Evolutionary conservation across 345 rosid genomes (phyloP), one percentile per base, ranked within the genome.

Genomic region (Sisymbrium altissimum): DNA sequence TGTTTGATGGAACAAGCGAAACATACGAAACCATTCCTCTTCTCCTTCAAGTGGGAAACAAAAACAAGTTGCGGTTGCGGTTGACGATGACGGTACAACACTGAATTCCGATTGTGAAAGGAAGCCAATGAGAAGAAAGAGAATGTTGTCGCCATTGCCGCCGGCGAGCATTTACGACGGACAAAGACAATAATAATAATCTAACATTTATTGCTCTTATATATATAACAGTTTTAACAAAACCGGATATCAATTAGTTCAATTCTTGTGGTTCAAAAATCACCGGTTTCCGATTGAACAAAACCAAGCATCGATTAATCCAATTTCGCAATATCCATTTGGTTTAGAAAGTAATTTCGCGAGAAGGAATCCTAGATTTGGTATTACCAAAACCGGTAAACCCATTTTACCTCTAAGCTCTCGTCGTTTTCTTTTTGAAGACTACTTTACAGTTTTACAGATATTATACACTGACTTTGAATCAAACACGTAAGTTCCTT

Each of bases 401-500:
- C n/a, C n/a, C n/a, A n/a, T n/a, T n/a, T n/a, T n/a, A 48, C 66
- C 29, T 4, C 76, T 64, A 70, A 56, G 60, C 54, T 56, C n/a
- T 62, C 6, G 27, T 49, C 52, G 35, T 30, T 30, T 50, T 45
- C 56, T 17, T 15, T 63, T 41, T 52, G 29, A 18, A 63, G 68
- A 84, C 91, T 86, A 58, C 79, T 84, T 85, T 86, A 84, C 81
- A 86, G 73, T 86, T 88, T 78, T 89, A 87, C 97, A 93, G 67
- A 71, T 29, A 68, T 70, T 81, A 71, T 71, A 82, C 73, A 79
- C 35, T 17, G 68, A 41, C 70, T 80, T 7, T 35, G 38, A 35
- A 8, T 35, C 8, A 35, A 35, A 35, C 38, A 35, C 9, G 10
- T 35, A 8, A 27, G 1, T 35, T 35, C 38, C 38, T 50, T 56